A percentile compares a stretch with the other conserved stretches of the same genome.
Evolutionary conservation across 2,329 filamentous ascomycete genomes (phyloP).

Genomic region (Triangularia setosa): DNA sequence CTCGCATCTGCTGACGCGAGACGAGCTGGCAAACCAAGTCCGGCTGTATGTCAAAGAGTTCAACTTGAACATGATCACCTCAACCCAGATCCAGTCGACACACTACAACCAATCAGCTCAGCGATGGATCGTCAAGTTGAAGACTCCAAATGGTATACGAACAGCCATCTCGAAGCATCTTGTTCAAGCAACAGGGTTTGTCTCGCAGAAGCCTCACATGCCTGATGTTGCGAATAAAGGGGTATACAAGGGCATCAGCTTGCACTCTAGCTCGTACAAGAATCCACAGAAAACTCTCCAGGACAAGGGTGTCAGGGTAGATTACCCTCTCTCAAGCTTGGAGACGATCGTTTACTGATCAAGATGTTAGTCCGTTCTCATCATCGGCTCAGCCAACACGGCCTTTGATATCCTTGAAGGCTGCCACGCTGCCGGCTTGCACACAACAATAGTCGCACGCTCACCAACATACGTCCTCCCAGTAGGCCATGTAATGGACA

Average conservation of each 20-base stretch:
- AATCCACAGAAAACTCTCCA: conserved; percentile 33
- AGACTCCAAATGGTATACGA: conserved; percentile 23
- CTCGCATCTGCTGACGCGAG: conserved; percentile 41
- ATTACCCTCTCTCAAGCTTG: not conserved
- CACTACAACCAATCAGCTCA: conserved; percentile 35
- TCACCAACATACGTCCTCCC: conserved; percentile 36
- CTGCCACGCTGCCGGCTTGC: conserved; percentile 30
- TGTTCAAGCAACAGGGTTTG: conserved; percentile 46
- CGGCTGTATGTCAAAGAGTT: conserved; percentile 46
- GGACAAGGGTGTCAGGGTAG: conserved; percentile 18
- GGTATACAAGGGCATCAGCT: conserved; percentile 39
- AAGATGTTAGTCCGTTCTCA: conserved; percentile 23
- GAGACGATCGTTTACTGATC: not conserved
- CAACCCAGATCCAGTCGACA: conserved; percentile 36
- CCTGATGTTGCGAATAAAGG: conserved; percentile 39
- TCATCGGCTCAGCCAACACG: conserved; percentile 40
- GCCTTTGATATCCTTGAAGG: conserved; percentile 39
- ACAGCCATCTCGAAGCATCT: conserved; percentile 39
- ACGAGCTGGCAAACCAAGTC: conserved; percentile 47
- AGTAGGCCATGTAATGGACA: conserved; percentile 28
- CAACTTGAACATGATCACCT: conserved; percentile 45
- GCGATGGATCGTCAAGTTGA: conserved; percentile 37
- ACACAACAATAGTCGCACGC: conserved; percentile 34
- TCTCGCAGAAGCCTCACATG: conserved; percentile 36
- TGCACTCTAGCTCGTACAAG: conserved; percentile 42